Conservation (phyloP, 768 basidiomycete species). For the Cytidiella melzeri region DNA sequence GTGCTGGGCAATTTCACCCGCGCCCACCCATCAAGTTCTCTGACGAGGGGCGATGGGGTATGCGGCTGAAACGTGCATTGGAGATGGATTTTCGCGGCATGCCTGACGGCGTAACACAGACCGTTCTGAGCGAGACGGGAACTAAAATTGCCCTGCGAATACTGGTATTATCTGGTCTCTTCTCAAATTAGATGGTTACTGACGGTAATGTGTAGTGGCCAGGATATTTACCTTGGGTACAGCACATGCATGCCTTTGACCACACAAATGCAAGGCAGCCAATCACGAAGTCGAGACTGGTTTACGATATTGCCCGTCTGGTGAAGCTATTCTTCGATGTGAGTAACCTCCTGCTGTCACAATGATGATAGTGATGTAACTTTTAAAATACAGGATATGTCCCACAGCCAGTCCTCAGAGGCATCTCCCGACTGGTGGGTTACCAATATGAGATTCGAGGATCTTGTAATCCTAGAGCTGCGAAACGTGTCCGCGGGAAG, state of each 20-base stretch:
- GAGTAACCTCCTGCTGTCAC: too few relatives aligned
- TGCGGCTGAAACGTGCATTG: neutral
- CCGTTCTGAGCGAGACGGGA: neutral
- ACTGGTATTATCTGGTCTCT: neutral
- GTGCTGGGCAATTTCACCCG: neutral
- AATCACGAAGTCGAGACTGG: constrained; percentile 2
- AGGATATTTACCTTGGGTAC: constrained; percentile 6
- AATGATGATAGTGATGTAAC: too few relatives aligned
- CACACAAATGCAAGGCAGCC: constrained; percentile 1
- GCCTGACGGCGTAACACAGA: neutral
- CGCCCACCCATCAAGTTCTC: neutral
- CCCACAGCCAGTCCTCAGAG: neutral
- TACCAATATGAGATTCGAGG: neutral
- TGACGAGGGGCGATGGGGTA: neutral
- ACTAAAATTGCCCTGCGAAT: neutral
- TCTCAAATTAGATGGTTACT: neutral
- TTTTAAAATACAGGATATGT: constrained; percentile 6
- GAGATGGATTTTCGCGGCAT: neutral
- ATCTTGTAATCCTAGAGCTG: constrained; percentile 9
- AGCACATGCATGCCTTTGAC: constrained; percentile 2
- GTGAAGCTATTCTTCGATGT: constrained; percentile 5
- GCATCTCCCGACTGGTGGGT: constrained; percentile 3
- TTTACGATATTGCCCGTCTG: constrained; percentile 3
- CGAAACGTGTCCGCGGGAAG: constrained; percentile 9
- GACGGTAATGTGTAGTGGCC: constrained; percentile 5